A percentile compares a stretch with the other conserved stretches of the same genome.
Evolutionary conservation across 2,329 filamentous ascomycete genomes (phyloP).

Genomic region (Penicillium sp.): DNA sequence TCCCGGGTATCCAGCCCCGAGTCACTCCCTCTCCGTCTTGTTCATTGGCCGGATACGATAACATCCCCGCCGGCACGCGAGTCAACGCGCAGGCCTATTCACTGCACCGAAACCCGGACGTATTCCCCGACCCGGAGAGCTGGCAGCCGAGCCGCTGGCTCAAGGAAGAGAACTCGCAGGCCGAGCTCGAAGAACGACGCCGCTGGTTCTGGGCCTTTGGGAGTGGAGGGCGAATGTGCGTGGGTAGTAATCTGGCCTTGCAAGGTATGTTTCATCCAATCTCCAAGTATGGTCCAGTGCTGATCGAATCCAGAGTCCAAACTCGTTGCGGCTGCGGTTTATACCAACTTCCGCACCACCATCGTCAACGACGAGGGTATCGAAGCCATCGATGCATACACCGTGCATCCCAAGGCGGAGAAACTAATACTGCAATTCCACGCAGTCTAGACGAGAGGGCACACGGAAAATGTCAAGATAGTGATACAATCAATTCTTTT

Average conservation of each 20-base stretch:
- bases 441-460: conserved; percentile 10
- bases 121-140: conserved; percentile 49
- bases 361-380: conserved; percentile 64
- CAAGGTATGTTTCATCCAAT: conserved; percentile 36
- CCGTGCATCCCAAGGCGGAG: conserved; percentile 57
- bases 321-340: conserved; percentile 66
- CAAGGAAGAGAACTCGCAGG: conserved; percentile 33
- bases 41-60: conserved; percentile 39
- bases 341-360: conserved; percentile 62
- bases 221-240: conserved; percentile 51
- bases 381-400: conserved; percentile 65
- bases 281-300: background rate
- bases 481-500: conserved; percentile 22
- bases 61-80: conserved; percentile 45
- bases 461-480: conserved; percentile 1
- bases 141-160: conserved; percentile 53
- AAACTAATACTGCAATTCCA: conserved; percentile 60
- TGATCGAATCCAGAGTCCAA: conserved; percentile 62
- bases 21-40: conserved; percentile 45
- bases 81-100: conserved; percentile 53
- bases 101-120: conserved; percentile 49
- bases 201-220: conserved; percentile 55
- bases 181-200: conserved; percentile 43
- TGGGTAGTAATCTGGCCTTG: conserved; percentile 49
- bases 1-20: conserved; percentile 62